Percentiles rank a stretch among this genome's conserved stretches.
Evolutionary conservation across 805 yeast genomes (phyloP).

Genomic region (Debaryomyces hansenii): DNA sequence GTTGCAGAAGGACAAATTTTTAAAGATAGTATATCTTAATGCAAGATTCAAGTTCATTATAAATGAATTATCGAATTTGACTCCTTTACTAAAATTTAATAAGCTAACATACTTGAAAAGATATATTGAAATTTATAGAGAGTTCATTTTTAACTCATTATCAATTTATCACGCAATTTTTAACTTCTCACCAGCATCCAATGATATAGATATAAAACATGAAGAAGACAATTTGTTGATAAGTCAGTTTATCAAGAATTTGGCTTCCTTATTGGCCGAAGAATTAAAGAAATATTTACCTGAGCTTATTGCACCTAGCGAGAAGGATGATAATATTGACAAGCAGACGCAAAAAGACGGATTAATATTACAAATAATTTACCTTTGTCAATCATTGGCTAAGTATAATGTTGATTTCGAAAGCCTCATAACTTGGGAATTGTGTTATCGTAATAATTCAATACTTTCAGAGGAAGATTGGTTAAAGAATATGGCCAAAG

Average conservation of each 20-base stretch:
- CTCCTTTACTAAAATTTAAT: slow-evolving; percentile 54
- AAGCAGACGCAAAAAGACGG: slow-evolving; percentile 54
- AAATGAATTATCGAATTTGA: slow-evolving; percentile 56
- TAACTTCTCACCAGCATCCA: slow-evolving; percentile 23
- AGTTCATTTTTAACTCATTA: slow-evolving; percentile 72
- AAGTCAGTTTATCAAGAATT: slow-evolving; percentile 29
- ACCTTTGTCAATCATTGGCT: slow-evolving; percentile 84
- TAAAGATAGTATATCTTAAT: slow-evolving; percentile 59
- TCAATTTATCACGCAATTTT: slow-evolving; percentile 67
- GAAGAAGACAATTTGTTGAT: slow-evolving; percentile 24
- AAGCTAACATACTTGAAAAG: slow-evolving; percentile 69
- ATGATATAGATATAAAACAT: slow-evolving; percentile 11
- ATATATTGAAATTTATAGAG: slow-evolving; percentile 81
- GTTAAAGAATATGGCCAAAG: slow-evolving; percentile 33
- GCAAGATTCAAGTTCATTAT: slow-evolving; percentile 69
- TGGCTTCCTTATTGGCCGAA: slow-evolving; percentile 23
- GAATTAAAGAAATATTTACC: slow-evolving; percentile 26
- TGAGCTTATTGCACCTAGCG: slow-evolving; percentile 3
- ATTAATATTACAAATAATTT: slow-evolving; percentile 75
- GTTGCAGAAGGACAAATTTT: slow-evolving; percentile 15
- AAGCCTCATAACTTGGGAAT: slow-evolving; percentile 43
- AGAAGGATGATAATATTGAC: slow-evolving; percentile 23
- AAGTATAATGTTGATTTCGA: slow-evolving; percentile 73
- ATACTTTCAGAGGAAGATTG: slow-evolving; percentile 34
- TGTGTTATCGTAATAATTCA: slow-evolving; percentile 25